These are phyloP conservation scores for Russula compacta DNA, from an alignment of 768 basidiomycete genomes.

Conservation along the genomic window DNA sequence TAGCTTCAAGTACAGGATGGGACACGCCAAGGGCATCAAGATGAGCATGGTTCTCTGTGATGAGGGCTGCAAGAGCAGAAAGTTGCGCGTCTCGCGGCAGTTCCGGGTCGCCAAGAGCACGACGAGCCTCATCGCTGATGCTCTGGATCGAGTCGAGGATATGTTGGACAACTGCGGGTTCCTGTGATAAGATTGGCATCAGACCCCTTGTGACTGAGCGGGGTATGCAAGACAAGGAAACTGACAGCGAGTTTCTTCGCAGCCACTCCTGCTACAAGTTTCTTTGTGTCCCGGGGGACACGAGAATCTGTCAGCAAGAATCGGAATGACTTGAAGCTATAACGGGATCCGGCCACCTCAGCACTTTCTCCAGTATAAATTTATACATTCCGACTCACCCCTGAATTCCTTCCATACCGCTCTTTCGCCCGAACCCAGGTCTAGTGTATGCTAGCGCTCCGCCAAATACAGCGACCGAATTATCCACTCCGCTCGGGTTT, in stretches of 20 bases:
- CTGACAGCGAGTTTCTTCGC: constrained; percentile 55
- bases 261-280: constrained; percentile 83
- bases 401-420: constrained; percentile 77
- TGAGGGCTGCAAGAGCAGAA: constrained; percentile 63
- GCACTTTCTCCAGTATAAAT: background rate
- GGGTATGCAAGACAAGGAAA: background rate
- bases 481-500: constrained; percentile 95
- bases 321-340: constrained; percentile 80
- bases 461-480: constrained; percentile 86
- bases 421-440: constrained; percentile 64
- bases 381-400: constrained; percentile 41
- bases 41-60: constrained; percentile 83
- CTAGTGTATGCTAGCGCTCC: constrained; percentile 88
- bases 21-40: constrained; percentile 84
- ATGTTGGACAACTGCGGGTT: constrained; percentile 77
- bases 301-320: constrained; percentile 92
- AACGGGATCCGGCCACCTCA: constrained; percentile 11
- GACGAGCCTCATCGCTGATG: constrained; percentile 76
- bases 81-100: constrained; percentile 59
- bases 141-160: constrained; percentile 74
- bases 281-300: constrained; percentile 90
- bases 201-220: background rate
- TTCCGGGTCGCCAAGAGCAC: constrained; percentile 63
- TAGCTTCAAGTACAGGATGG: constrained; percentile 78
- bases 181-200: constrained; percentile 32